Evolutionary conservation across 1,284 basidiomycete genomes (phyloP).

Genomic region (Naganishia sp.): DNA sequence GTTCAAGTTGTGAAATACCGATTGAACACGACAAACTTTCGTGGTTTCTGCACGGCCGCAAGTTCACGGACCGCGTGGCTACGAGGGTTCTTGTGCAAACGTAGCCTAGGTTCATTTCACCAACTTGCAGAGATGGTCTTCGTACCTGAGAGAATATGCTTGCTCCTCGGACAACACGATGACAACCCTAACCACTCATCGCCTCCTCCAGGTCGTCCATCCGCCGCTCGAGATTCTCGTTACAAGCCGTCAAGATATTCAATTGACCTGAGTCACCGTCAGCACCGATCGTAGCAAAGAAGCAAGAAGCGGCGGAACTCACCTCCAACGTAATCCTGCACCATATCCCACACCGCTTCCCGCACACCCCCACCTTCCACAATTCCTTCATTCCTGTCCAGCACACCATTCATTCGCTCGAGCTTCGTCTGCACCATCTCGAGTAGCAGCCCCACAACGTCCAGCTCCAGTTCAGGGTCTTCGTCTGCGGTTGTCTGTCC

Average conservation of each 20-base stretch:
- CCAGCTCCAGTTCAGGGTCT: constrained; percentile 63
- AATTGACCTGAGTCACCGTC: constrained; percentile 10
- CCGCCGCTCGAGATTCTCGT: constrained; percentile 6
- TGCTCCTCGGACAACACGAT: neutral
- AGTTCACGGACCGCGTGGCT: too few species aligned
- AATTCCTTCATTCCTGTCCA: constrained; percentile 35
- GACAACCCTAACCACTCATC: neutral
- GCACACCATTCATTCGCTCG: constrained; percentile 57
- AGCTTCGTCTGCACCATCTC: constrained; percentile 66
- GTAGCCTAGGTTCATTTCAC: too few species aligned
- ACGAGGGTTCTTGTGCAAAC: too few species aligned
- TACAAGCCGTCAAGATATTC: constrained; percentile 23
- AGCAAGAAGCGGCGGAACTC: constrained; percentile 15
- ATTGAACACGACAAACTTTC: too few species aligned
- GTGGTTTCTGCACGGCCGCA: too few species aligned
- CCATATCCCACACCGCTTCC: constrained; percentile 40
- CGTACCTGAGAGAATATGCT: too few species aligned
- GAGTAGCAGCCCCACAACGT: constrained; percentile 58
- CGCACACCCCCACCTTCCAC: constrained; percentile 56
- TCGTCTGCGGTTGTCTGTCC: constrained; percentile 55
- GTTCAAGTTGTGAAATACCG: too few species aligned
- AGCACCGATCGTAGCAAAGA: neutral
- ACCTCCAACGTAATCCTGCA: constrained; percentile 44
- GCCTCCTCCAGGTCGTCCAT: constrained; percentile 16
- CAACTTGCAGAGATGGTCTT: too few species aligned